Evolutionary conservation across 2,329 filamentous ascomycete species (phyloP).

Genomic region (Lecanicillium sp.): DNA sequence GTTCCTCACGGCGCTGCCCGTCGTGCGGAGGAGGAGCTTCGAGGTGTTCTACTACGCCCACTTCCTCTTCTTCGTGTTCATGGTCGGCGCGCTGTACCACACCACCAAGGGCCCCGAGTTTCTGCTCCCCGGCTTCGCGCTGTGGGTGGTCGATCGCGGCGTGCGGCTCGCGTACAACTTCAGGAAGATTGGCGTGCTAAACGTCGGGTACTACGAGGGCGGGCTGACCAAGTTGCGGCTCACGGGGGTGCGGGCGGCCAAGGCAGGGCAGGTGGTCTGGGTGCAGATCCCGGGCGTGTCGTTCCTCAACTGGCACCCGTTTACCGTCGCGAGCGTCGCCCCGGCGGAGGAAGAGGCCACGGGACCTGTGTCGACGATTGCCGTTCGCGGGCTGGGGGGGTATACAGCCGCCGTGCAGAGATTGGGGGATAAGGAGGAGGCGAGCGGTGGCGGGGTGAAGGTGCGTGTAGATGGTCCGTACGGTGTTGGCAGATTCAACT

Average conservation of each 20-base stretch:
- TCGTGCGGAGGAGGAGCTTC: conserved; percentile 17
- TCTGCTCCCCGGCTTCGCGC: conserved; percentile 19
- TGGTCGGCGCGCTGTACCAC: conserved; percentile 20
- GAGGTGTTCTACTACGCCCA: conserved; percentile 23
- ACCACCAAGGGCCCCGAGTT: conserved; percentile 21
- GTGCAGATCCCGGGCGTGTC: conserved; percentile 19
- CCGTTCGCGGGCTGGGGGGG: conserved; percentile 17
- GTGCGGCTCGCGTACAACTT: conserved; percentile 20
- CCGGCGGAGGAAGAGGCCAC: conserved; percentile 6
- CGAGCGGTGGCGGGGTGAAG: background rate
- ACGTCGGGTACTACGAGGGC: conserved; percentile 16
- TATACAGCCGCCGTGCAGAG: conserved; percentile 14
- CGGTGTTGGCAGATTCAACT: conserved; percentile 18
- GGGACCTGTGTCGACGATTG: conserved; percentile 14
- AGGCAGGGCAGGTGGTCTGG: conserved; percentile 22
- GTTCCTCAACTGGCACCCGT: conserved; percentile 23
- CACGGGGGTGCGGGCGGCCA: conserved; percentile 10
- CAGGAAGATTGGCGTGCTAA: conserved; percentile 13
- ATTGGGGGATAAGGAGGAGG: conserved; percentile 2
- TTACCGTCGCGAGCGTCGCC: conserved; percentile 18
- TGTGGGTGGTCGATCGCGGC: conserved; percentile 20
- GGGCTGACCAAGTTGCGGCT: conserved; percentile 20
- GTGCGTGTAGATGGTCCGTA: conserved; percentile 20
- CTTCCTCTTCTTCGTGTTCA: conserved; percentile 20
- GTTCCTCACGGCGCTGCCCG: conserved; percentile 18